Evolutionary conservation across 371 early-diverging fungal species (phyloP).

Genomic region (Mortierella sp.): DNA sequence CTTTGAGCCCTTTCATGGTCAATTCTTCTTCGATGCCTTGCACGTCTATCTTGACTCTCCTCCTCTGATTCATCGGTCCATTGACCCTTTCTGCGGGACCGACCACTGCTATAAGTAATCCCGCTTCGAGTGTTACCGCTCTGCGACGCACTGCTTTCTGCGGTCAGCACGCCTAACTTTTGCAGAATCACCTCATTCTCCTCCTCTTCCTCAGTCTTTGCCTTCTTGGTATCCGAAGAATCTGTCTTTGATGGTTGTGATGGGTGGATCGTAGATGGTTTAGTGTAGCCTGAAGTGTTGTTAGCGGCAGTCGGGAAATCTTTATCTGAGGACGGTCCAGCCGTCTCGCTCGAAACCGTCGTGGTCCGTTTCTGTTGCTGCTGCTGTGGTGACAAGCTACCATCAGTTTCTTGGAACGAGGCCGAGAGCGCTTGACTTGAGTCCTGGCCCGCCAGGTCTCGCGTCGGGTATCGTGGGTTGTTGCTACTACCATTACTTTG

Average conservation of each 20-base stretch:
- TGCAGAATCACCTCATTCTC: slow-evolving; percentile 49
- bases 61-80: slow-evolving; percentile 48
- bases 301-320: slow-evolving; percentile 2
- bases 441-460: slow-evolving; percentile 51
- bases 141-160: slow-evolving; percentile 22
- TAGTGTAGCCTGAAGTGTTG: slow-evolving; percentile 1
- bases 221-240: slow-evolving; percentile 27
- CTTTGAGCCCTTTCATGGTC: slow-evolving; percentile 1
- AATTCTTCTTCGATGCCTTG: not conserved
- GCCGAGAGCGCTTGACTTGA: slow-evolving; percentile 39
- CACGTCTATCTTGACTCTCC: slow-evolving; percentile 15
- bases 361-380: not conserved
- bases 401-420: slow-evolving; percentile 28
- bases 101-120: slow-evolving; percentile 30
- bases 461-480: slow-evolving; percentile 41
- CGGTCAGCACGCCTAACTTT: slow-evolving; percentile 40
- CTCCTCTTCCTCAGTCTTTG: slow-evolving; percentile 26
- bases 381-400: not conserved
- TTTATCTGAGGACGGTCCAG: slow-evolving; percentile 5
- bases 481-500: slow-evolving; percentile 12
- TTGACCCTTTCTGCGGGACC: slow-evolving; percentile 44
- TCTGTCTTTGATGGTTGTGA: slow-evolving; percentile 40
- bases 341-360: slow-evolving; percentile 16
- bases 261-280: slow-evolving; percentile 9
- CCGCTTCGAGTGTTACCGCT: slow-evolving; percentile 32